These are phyloP conservation scores for Colletotrichum ledebouriae DNA, from an alignment of 2,329 filamentous ascomycete species.

Conservation along the genomic window DNA sequence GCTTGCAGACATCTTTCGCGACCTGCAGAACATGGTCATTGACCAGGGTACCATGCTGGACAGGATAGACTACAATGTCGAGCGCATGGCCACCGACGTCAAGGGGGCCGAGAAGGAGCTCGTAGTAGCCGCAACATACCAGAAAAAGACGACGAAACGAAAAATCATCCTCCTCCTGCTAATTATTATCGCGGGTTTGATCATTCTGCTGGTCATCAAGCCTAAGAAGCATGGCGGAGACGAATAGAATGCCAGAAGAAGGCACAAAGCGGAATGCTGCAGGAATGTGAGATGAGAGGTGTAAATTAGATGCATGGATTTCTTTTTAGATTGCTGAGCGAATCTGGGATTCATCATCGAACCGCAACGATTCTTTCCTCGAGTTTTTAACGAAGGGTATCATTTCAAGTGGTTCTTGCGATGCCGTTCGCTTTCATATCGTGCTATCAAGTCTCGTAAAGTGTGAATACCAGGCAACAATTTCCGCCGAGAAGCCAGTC, in stretches of 20 bases:
- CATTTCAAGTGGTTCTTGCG: neutral
- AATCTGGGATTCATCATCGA: conserved; percentile 16
- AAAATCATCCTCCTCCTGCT: conserved; percentile 93
- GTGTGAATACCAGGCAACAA: neutral
- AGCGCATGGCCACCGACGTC: conserved; percentile 93
- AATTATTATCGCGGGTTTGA: conserved; percentile 85
- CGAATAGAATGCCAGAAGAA: conserved; percentile 42
- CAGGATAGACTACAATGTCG: conserved; percentile 98
- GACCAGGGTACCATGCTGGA: conserved; percentile 92
- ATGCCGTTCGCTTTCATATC: neutral
- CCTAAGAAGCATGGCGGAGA: conserved; percentile 67
- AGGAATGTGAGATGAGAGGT: conserved; percentile 33
- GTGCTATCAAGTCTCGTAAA: conserved; percentile 13
- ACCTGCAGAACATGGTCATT: conserved; percentile 95
- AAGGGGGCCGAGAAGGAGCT: conserved; percentile 95
- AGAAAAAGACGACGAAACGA: conserved; percentile 87
- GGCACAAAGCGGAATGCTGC: neutral
- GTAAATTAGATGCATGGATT: conserved; percentile 46
- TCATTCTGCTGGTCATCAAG: conserved; percentile 87
- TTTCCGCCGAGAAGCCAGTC: neutral
- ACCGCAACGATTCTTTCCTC: neutral
- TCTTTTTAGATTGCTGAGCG: conserved; percentile 41
- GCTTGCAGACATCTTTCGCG: conserved; percentile 94
- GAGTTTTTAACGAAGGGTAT: neutral
- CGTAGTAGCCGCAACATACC: conserved; percentile 88